Evolutionary conservation across 1,284 basidiomycete genomes (phyloP), one percentile per base, ranked within the genome.

Genomic region (Sphaerobolus stellatus): DNA sequence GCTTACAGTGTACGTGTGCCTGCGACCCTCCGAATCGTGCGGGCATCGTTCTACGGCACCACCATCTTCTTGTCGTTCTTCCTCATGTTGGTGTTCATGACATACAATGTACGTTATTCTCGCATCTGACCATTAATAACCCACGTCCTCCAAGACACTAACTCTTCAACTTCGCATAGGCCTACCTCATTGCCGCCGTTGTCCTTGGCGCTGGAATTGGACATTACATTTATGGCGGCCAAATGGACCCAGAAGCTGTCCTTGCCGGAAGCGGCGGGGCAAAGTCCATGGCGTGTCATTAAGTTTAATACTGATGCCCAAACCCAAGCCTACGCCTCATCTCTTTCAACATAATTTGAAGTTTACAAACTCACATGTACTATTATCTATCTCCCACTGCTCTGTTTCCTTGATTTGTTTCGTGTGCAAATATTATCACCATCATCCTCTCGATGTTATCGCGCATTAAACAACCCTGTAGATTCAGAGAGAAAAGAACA

Each of bases 41-140:
- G 90, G 28, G 86, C 90, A 3, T 56, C 68, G 4, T 66, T 89
- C 27, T 92, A 92, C 62, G 88, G 82, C 28, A 69, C 71, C 6
- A 81, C 80, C 4, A 81, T 89, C 28, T 84, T 85, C 68, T 66
- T 91, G 49, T 90, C 88, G 25, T 90, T 90, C 75, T 92, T 92
- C 79, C 81, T 92, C 64, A 92, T 92, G 90, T 73, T 92, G 54
- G 80, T 92, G 43, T 91, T 90, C 72, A 92, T 92, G 89, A 92
- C 90, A 5, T 92, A 91, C 72, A 92, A 92, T 60, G 89, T 90
- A 57, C 60, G 75, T 68, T 40, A n/a, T 34, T 31, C 30, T 22
- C 50, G 27, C 45, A 11, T 49, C 41, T 34, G 7, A 11, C 22
- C 36, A 27, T 25, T 20, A 14, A n/a, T 43, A 33, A 31, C 29